These are phyloP conservation scores for Globisporangium mamillatum DNA, from an alignment of 352 stramenopile genomes.

Conservation along the genomic window DNA sequence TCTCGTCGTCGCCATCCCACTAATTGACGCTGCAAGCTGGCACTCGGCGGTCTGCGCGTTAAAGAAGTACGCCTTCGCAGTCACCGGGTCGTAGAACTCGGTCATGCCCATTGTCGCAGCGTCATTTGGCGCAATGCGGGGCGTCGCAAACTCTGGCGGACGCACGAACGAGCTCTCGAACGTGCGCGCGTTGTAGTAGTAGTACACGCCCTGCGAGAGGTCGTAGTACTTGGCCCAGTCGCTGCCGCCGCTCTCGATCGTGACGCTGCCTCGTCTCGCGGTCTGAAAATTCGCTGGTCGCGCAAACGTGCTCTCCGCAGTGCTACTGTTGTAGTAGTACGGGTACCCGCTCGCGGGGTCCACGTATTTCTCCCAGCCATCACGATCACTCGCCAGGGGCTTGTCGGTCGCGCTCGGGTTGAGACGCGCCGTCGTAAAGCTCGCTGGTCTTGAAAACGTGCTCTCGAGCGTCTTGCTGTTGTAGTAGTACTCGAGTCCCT, in stretches of 20 bases:
- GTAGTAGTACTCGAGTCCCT: constrained; percentile 63
- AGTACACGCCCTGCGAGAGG: constrained; percentile 44
- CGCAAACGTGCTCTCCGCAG: constrained; percentile 65
- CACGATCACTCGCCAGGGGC: constrained; percentile 15
- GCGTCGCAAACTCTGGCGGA: constrained; percentile 40
- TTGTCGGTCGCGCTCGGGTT: constrained; percentile 3
- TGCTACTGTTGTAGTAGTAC: constrained; percentile 85
- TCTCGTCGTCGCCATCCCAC: constrained; percentile 1
- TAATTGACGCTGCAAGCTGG: constrained; percentile 19
- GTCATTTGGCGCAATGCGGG: constrained; percentile 25
- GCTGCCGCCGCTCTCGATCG: constrained; percentile 5
- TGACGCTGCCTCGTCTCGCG: constrained; percentile 10
- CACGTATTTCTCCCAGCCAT: constrained; percentile 46
- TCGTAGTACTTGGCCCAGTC: constrained; percentile 64
- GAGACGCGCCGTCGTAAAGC: constrained; percentile 28
- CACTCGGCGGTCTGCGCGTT: constrained; percentile 54
- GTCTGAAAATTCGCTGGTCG: constrained; percentile 25
- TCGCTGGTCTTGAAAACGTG: constrained; percentile 26
- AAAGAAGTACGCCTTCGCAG: constrained; percentile 43
- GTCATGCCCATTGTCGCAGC: constrained; percentile 12
- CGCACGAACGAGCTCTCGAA: constrained; percentile 44
- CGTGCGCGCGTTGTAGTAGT: constrained; percentile 61
- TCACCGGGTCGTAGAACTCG: constrained; percentile 41
- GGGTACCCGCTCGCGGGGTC: constrained; percentile 41
- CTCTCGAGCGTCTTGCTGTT: constrained; percentile 33